Base-by-base conservation (phyloP, 225 moss, liverwort and hornwort genomes). In the Asterella californica region DNA sequence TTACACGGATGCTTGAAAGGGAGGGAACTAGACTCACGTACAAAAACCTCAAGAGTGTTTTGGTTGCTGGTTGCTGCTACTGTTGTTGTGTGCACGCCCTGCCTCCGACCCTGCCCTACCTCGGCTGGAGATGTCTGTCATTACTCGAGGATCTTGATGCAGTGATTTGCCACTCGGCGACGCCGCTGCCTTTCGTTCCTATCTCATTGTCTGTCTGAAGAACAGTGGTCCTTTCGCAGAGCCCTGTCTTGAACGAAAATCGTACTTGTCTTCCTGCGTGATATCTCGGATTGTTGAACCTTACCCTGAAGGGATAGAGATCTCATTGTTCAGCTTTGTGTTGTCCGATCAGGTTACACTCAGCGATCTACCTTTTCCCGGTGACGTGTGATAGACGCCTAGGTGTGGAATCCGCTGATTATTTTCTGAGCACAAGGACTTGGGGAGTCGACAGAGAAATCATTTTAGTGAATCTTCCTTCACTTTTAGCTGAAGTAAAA, bases 1-100 rank as follows among this genome's bases (percentile, higher is more conserved):
- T 76, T 38, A 22, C 75, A 76, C 75, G 75, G 59, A 38, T 36
- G 57, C 59, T 37, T 60, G 75, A 19, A 33, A 75, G 75, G 54
- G 59, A 74, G 74, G 18, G 52, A 75, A 6, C 54, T 17, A 75
- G 54, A 24, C 75, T n/a, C 54, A 21, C 36, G 37, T 1, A 57
- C 75, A 25, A 59, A 59, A 71, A 9, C 12, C 14, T 47, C n/a
- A 0, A 61, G 61, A 2, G 61, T 10, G 61, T 27, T n/a, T n/a
- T n/a, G n/a, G n/a, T n/a, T n/a, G n/a, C n/a, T 27, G 61, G 61
- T 61, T 27, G 61, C n/a, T 27, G 17, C 61, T 6, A 10, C 48
- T 48, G 47, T n/a, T 29, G 68, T 45, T 45, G 70, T 45, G 7
- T 70, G 70, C 46, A 14, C 46, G 47, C 19, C 46, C 71, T 47